These are phyloP conservation scores for Monosporascus sp. DNA, from an alignment of 2,329 filamentous ascomycete species.

Conservation along the genomic window DNA sequence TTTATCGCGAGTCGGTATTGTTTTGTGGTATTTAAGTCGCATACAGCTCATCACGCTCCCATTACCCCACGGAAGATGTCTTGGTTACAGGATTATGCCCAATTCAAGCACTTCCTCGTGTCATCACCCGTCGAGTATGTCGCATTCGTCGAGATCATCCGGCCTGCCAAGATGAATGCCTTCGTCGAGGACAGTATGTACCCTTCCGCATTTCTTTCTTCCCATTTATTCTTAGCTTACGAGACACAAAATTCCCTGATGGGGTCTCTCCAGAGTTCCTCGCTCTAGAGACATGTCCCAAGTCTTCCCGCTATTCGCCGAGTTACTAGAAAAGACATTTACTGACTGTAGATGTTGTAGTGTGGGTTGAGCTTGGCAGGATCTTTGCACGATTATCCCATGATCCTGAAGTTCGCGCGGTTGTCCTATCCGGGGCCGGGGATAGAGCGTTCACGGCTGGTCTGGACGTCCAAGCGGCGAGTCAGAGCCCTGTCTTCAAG, in stretches of 20 bases:
- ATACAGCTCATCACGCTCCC: background rate
- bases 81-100: conserved; percentile 31
- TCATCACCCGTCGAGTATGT: conserved; percentile 68
- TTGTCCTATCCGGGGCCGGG: conserved; percentile 77
- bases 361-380: conserved; percentile 76
- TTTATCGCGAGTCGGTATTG: too few species aligned
- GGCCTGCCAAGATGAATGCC: conserved; percentile 80
- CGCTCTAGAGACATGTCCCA: too few species aligned
- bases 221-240: too few species aligned
- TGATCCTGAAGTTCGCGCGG: conserved; percentile 67
- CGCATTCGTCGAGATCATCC: conserved; percentile 88
- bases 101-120: conserved; percentile 66
- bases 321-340: too few species aligned
- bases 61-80: conserved; percentile 4
- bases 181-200: conserved; percentile 61
- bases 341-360: too few species aligned
- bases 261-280: too few species aligned
- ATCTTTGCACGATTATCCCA: conserved; percentile 69
- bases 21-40: background rate
- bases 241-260: too few species aligned
- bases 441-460: conserved; percentile 81
- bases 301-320: too few species aligned
- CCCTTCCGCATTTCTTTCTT: too few species aligned
- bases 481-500: conserved; percentile 42
- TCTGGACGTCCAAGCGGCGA: conserved; percentile 72